Evolutionary conservation across 805 yeast species (phyloP), one percentile per base, ranked within the genome.

Genomic region (Millerago galiae): DNA sequence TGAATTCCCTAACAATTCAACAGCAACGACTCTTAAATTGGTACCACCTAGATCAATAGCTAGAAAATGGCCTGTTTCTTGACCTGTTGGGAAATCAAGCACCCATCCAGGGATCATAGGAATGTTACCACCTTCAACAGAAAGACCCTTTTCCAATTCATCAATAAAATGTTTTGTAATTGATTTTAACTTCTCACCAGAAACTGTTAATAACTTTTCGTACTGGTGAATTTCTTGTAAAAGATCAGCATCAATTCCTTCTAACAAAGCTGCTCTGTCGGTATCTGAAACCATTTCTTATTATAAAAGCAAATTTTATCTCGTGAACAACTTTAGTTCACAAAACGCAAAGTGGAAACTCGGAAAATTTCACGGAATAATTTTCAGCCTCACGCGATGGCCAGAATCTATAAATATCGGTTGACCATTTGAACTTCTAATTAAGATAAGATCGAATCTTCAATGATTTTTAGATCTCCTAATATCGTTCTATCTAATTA

Each of bases 41-140:
- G 99, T 91, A 49, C 99, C 99, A 62, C 99, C 99, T 68, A 91
- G 75, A 64, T 91, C 99, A 47, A 93, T 83, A 41, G 98, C 97
- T 61, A 91, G 68, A 66, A 75, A 91, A 53, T 87, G 81, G 51
- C 99, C 99, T 34, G 74, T 75, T 65, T 91, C 99, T 53, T 79
- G 68, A 51, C 99, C 99, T 39, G 91, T 82, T 51, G 98, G 97
- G 71, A 72, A 83, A 58, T 84, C 95, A 74, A 89, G 71, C 43
- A 91, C 97, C 97, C 97, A 91, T 48, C 95, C 86, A 37, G 95
- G 95, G 60, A 83, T 89, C 98, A 91, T 91, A 48, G 99, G 98
- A 58, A 88, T 87, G 63, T 82, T 83, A 45, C 93, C 95, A 40
- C 93, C 91, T 44, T 72, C 64, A 59, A 75, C 72, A 46, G 81